Base-by-base conservation (phyloP, 352 stramenopile species). In the Blastocystis sp. region DNA sequence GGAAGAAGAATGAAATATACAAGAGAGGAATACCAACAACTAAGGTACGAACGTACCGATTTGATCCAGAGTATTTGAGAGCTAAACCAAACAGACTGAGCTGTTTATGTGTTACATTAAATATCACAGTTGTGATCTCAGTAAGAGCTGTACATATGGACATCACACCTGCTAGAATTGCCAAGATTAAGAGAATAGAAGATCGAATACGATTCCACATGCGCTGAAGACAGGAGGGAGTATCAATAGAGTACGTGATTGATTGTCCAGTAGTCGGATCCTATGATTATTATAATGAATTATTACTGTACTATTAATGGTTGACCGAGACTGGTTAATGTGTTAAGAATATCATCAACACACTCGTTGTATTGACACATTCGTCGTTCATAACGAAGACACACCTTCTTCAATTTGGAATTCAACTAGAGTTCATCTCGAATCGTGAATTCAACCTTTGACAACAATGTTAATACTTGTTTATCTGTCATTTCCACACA, bases 361-460 rank as follows among this genome's bases (percentile, higher is more conserved):
- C 71, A 83, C 24, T 83, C 71, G 21, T 83, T 56, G 54, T 83
- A 83, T 37, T 83, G 71, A n/a, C 27, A 37, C n/a, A 67, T 29
- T 32, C 65, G 63, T 11, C 71, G 71, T 32, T 83, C 71, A 43
- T 65, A 83, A 35, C 63, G 37, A 35, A 83, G 71, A 24, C 71
- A 83, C 29, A n/a, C 65, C 12, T 43, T 32, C 46, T 83, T 83
- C 46, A 83, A 42, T n/a, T 65, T 63, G 1, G 71, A 83, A 42
- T 83, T 83, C 46, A 83, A n/a, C 71, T 83, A 66, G 11, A 5
- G 3, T 19, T 27, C 12, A 39, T 37, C 39, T 37, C 14, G n/a
- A 24, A 11, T 35, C 46, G 11, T 67, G 35, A 27, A 0, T 4
- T 24, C 9, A 9, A 83, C 71, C 7, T 61, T 52, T 21, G 71